Base-by-base conservation (phyloP, 2,329 filamentous ascomycete genomes). In the Aureobasidium mangrovei region DNA sequence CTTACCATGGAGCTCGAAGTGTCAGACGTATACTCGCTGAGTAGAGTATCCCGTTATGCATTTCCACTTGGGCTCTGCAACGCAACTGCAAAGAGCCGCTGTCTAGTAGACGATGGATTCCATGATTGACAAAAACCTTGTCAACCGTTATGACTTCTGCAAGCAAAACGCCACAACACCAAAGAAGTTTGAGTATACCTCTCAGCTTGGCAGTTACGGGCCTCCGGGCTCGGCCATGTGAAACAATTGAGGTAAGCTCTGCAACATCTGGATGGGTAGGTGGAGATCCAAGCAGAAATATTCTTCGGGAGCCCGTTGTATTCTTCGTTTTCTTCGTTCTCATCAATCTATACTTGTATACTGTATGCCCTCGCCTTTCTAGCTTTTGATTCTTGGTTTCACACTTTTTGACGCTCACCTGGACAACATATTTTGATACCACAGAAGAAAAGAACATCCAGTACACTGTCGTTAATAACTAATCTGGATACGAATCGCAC, bases 201-300 rank as follows among this genome's bases (percentile, higher is more conserved):
- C 44, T 40, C 35, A 18, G 10, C 32, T 10, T 35, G 32, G 29
- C 39, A 35, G 29, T 18, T 12, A 31, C 41, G 31, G 41, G 26
- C 12, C 12, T 43, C 12, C 39, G 48, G 39, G 28, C 29, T 18
- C 18, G 18, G 18, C 18, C 31, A 43, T 43, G 39, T 52, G 48
- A 52, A 36, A 52, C 48, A 43, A 43, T 43, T 43, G 48, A 52
- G 43, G 48, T 36, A 52, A 52, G 12, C 18, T 28, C 18, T 8
- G 39, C 43, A 43, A 39, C 32, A 31, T 31, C 48, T 29, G 32
- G 39, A 36, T 31, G 29, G 8, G 32, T 9, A 51, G 38, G 38
- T 51, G 47, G 47, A 27, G 47, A 51, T 35, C 26, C 40, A 33
- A 12, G 36, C n/a, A 28, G 47, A 51, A 33, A 51, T 36, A 18